These are phyloP conservation scores for Nemophila menziesii DNA, from an alignment of 257 asterid species.

Conservation along the genomic window DNA sequence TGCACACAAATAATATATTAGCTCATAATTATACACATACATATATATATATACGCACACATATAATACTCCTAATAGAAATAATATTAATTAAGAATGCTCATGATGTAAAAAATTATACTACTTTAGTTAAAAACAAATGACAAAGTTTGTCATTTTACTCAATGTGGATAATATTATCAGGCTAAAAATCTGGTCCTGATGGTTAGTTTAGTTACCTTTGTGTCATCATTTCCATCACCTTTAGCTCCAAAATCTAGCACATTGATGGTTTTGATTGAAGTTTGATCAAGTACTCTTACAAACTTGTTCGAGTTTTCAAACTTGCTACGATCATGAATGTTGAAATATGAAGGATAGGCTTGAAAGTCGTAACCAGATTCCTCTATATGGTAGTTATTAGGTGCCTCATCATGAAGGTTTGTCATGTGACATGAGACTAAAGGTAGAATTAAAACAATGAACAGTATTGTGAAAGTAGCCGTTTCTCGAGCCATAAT, in stretches of 20 bases:
- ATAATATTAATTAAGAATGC: no score
- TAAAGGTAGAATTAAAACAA: slow-evolving; percentile 1
- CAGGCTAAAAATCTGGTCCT: no score
- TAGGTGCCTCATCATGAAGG: not conserved
- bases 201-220: slow-evolving; percentile 14
- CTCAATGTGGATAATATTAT: no score
- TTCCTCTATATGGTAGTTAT: slow-evolving; percentile 7
- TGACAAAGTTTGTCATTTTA: no score
- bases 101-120: no score
- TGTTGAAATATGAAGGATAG: slow-evolving; percentile 12
- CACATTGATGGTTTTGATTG: slow-evolving; percentile 6
- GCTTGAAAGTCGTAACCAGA: slow-evolving; percentile 10
- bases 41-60: no score
- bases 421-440: slow-evolving; percentile 10
- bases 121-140: no score
- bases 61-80: no score
- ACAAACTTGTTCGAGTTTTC: not conserved
- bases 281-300: not conserved
- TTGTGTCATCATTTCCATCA: slow-evolving; percentile 26
- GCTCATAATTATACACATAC: no score
- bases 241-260: slow-evolving; percentile 28
- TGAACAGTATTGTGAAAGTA: not conserved
- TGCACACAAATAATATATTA: not conserved
- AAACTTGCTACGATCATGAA: not conserved
- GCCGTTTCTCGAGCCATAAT: slow-evolving; percentile 8